Evolutionary conservation across 129 eudicot species (phyloP), one percentile per base, ranked within the genome.

Genomic region (Cynara cardunculus): DNA sequence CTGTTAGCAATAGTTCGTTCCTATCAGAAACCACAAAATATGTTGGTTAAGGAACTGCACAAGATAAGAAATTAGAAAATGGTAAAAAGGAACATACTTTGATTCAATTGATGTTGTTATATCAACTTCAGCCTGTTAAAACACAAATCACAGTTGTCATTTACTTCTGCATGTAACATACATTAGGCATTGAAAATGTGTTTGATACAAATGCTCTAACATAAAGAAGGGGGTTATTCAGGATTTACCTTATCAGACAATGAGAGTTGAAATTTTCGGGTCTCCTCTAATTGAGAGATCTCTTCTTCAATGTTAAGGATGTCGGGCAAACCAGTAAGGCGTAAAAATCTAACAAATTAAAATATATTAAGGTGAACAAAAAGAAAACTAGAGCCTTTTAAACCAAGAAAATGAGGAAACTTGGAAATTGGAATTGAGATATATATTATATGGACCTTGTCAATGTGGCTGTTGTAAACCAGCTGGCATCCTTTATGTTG

Each of bases 401-500:
- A 25, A 67, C 44, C 44, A 68, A 41, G 21, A 76, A 18, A 19
- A 75, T 26, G 9, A 77, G 30, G 27, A 76, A 69, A 66, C 4
- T 65, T 61, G 28, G 72, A 82, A 14, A 27, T 0, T 30, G 70
- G 32, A 44, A 41, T 41, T 30, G 41, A 74, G 70, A 46, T 26
- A 10, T 53, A 22, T 66, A 77, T 74, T 24, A 72, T 26, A 81
- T 49, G 75, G 49, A 96, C 99, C 99, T 96, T 68, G 73, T 83
- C 68, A 96, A 77, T 75, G 92, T 91, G 66, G 93, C 46, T 78
- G 81, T 88, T 69, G 93, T 92, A 85, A 96, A 96, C 97, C 99
- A 96, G 61, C 77, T 35, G 21, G 62, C 70, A 74, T 80, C 87
- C 35, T 59, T 62, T 35, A 37, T 71, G 59, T 30, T 86, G 18